These are phyloP conservation scores for Calonectria ilicicola DNA, from an alignment of 2,329 filamentous ascomycete genomes.

Conservation along the genomic window DNA sequence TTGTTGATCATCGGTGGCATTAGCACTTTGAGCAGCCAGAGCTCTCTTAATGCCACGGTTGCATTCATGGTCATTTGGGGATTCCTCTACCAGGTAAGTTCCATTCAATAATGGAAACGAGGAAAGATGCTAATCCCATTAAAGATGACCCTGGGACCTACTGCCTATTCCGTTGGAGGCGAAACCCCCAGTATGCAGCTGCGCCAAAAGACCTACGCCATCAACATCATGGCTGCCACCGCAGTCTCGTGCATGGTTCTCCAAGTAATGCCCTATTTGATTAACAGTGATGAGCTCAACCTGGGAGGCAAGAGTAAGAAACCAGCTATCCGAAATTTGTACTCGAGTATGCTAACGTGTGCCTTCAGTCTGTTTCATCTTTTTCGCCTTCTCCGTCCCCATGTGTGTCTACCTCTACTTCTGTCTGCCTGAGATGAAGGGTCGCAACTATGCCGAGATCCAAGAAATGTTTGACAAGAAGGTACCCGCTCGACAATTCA, in stretches of 20 bases:
- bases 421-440: conserved; percentile 50
- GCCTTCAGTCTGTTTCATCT: conserved; percentile 44
- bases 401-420: conserved; percentile 49
- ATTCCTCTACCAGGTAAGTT: conserved; percentile 41
- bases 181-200: conserved; percentile 44
- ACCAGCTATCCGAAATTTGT: background rate
- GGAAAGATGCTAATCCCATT: background rate
- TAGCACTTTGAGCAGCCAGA: conserved; percentile 37
- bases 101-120: too few species aligned
- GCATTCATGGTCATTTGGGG: conserved; percentile 45
- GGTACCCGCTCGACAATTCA: conserved; percentile 27
- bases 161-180: conserved; percentile 44
- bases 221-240: conserved; percentile 47
- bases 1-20: conserved; percentile 46
- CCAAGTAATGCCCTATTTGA: conserved; percentile 46
- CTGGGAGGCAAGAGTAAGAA: conserved; percentile 43
- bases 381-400: conserved; percentile 44
- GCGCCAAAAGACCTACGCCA: conserved; percentile 47
- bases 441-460: conserved; percentile 33
- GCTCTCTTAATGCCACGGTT: conserved; percentile 39
- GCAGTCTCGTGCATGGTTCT: conserved; percentile 44
- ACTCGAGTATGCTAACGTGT: background rate
- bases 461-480: conserved; percentile 31
- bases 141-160: conserved; percentile 41
- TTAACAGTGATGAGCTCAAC: conserved; percentile 43